Conservation (phyloP, 2,329 filamentous ascomycete genomes). For the Trichoderma atroviride region DNA sequence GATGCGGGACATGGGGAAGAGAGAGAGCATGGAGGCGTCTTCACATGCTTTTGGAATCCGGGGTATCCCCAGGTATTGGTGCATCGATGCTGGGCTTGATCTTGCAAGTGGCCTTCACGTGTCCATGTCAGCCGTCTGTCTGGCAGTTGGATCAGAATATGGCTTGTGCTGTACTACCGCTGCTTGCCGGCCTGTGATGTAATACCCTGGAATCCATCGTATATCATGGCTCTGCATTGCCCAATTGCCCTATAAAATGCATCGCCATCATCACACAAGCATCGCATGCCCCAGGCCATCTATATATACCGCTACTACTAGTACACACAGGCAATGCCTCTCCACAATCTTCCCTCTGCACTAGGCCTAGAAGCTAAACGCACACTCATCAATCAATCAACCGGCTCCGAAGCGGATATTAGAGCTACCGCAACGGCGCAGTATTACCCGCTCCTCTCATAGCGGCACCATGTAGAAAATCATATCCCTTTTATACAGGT, state of each 20-base stretch:
- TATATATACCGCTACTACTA: too few species aligned
- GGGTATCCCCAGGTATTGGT: not conserved
- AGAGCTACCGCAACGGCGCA: not conserved
- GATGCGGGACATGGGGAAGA: constrained; percentile 8
- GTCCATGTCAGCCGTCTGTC: not conserved
- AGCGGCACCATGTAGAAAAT: not conserved
- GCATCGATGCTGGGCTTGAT: not conserved
- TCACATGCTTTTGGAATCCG: constrained; percentile 19
- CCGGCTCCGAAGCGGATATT: not conserved
- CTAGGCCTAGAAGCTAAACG: not conserved
- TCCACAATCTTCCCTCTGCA: not conserved
- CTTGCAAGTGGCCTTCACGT: not conserved
- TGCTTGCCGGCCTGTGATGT: not conserved
- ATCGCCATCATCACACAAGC: not conserved
- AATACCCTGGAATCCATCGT: not conserved
- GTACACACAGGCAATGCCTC: not conserved
- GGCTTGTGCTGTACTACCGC: not conserved
- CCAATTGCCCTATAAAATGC: not conserved
- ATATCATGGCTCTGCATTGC: too few species aligned
- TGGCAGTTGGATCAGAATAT: not conserved
- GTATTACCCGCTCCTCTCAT: not conserved
- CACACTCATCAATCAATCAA: not conserved
- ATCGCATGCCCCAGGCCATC: not conserved
- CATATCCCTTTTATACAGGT: not conserved
- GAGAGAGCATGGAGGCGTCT: not conserved